A percentile compares a stretch with the other conserved stretches of the same genome.
Evolutionary conservation across 345 rosid genomes (phyloP).

Genomic region (Syzygium jambos): DNA sequence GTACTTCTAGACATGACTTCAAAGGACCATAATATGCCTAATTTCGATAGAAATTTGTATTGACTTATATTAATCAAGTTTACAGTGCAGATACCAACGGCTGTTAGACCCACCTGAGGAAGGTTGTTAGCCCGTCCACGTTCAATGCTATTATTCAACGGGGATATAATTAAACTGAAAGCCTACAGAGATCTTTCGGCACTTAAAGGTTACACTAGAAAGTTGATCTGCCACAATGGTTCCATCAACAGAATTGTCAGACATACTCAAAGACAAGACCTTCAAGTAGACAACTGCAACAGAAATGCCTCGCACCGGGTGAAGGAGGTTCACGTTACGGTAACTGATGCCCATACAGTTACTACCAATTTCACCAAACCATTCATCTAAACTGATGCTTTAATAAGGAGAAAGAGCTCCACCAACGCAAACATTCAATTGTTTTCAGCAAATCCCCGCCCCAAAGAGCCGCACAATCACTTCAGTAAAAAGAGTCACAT

Average conservation of each 20-base stretch:
- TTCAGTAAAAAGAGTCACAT: background rate
- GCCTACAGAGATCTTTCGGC: background rate
- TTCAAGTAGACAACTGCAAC: background rate
- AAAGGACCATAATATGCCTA: background rate
- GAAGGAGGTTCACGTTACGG: background rate
- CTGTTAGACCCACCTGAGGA: background rate
- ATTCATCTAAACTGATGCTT: background rate
- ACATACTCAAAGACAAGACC: background rate
- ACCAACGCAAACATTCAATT: background rate
- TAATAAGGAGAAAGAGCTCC: background rate
- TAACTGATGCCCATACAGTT: background rate
- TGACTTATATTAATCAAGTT: background rate
- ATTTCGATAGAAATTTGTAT: background rate
- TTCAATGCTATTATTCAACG: background rate
- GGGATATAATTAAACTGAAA: background rate
- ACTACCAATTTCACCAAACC: background rate
- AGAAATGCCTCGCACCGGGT: background rate
- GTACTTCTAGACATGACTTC: background rate
- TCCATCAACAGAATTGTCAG: background rate
- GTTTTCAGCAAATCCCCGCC: background rate
- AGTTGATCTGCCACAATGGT: background rate
- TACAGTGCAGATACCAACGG: background rate
- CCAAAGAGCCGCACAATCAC: background rate
- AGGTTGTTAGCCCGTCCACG: background rate
- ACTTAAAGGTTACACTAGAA: background rate